Evolutionary conservation across 2,329 filamentous ascomycete genomes (phyloP).

Genomic region (Alternaria metachromatica): DNA sequence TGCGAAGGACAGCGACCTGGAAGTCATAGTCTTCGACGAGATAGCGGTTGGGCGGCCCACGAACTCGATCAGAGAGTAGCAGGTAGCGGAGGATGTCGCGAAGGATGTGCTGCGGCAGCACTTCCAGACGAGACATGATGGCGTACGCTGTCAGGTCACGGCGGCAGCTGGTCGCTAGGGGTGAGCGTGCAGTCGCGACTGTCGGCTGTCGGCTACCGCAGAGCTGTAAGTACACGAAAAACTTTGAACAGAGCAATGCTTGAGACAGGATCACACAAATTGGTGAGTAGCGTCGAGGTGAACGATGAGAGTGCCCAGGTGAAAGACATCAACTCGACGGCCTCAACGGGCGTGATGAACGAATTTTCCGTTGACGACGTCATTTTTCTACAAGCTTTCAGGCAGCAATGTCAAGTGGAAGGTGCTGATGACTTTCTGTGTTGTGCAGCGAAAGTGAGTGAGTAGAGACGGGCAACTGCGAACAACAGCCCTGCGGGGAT

Average conservation of each 20-base stretch:
- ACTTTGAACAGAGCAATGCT: neutral
- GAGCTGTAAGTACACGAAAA: neutral
- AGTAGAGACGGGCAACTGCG: neutral
- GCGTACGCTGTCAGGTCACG: neutral
- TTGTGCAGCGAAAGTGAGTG: neutral
- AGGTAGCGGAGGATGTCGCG: neutral
- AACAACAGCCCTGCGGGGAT: neutral
- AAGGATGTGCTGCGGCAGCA: neutral
- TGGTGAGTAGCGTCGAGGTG: neutral
- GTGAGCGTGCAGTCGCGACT: neutral
- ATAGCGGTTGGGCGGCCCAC: neutral
- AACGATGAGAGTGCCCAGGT: neutral
- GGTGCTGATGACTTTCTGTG: neutral
- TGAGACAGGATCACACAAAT: neutral
- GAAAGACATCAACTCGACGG: neutral
- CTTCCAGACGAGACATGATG: neutral
- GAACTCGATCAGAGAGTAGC: neutral
- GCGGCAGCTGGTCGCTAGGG: neutral
- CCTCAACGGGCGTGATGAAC: neutral
- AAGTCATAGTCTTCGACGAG: neutral
- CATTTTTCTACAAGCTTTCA: neutral
- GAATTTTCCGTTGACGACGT: neutral
- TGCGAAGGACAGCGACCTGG: neutral
- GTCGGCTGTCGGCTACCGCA: neutral
- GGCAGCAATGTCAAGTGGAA: neutral